These are phyloP conservation scores for Malus orientalis DNA, from an alignment of 306 rosid species.

Conservation along the genomic window DNA sequence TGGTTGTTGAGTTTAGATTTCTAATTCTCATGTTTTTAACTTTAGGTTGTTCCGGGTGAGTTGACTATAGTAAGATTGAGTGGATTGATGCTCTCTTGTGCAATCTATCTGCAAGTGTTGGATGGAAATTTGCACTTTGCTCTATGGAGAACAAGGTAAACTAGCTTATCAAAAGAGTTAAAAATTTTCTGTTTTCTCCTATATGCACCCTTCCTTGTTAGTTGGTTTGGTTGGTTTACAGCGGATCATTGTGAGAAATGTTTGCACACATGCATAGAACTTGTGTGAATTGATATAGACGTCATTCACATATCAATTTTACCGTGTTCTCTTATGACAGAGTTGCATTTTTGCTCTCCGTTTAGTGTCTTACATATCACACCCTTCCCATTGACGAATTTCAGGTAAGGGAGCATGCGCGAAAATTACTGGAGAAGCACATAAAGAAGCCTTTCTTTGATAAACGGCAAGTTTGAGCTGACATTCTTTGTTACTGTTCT, in stretches of 20 bases:
- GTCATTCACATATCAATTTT: neutral
- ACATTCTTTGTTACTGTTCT: neutral
- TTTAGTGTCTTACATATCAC: neutral
- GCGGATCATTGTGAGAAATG: neutral
- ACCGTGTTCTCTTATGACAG: neutral
- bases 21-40: conserved; percentile 5
- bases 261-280: neutral
- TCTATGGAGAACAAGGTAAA: conserved; percentile 92
- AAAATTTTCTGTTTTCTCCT: neutral
- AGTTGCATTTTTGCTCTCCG: neutral
- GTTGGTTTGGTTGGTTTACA: neutral
- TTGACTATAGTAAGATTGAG: conserved; percentile 88
- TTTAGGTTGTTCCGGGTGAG: conserved; percentile 91
- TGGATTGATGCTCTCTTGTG: conserved; percentile 98
- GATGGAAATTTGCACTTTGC: conserved; percentile 91
- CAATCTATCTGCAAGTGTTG: conserved; percentile 56
- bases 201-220: neutral
- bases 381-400: conserved; percentile 5
- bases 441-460: conserved; percentile 76
- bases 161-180: neutral
- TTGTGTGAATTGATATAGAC: neutral
- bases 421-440: conserved; percentile 83
- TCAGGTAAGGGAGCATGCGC: conserved; percentile 90
- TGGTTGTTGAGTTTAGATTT: neutral
- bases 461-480: conserved; percentile 45